A percentile compares a stretch with the other conserved stretches of the same genome.
Conservation (phyloP, 331 rosid species). For the Malus hybrid region DNA sequence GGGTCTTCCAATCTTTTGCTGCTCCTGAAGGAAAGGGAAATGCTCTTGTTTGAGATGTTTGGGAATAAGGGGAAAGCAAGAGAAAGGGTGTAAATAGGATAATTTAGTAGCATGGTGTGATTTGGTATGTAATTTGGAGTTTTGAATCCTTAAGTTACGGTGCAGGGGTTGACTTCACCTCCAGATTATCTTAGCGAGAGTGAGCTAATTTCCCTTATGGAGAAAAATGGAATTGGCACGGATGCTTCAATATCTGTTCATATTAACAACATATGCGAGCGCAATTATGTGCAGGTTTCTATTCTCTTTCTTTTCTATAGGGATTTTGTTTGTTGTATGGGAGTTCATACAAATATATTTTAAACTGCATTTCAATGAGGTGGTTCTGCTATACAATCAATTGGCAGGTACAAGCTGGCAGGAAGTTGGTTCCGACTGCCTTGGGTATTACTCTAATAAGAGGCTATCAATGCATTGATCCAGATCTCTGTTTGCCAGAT, state of each 20-base stretch:
- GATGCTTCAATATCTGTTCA: constrained; percentile 97
- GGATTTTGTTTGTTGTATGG: constrained; percentile 9
- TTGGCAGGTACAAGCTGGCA: constrained; percentile 89
- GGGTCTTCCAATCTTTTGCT: not conserved
- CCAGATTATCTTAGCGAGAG: constrained; percentile 92
- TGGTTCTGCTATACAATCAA: constrained; percentile 18
- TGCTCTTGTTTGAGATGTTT: not conserved
- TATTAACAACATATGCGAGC: constrained; percentile 93
- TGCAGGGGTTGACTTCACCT: constrained; percentile 75
- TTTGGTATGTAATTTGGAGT: constrained; percentile 13
- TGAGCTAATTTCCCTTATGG: constrained; percentile 95
- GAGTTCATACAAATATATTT: not conserved
- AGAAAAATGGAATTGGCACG: constrained; percentile 93
- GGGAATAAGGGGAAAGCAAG: not conserved
- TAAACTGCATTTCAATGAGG: not conserved
- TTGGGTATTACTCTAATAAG: constrained; percentile 83
- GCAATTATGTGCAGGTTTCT: constrained; percentile 93
- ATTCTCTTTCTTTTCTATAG: constrained; percentile 8
- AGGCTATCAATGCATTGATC: constrained; percentile 94
- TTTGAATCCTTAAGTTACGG: constrained; percentile 20
- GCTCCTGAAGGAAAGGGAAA: not conserved
- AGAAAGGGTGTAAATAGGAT: not conserved
- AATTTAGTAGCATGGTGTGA: not conserved
- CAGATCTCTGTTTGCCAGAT: constrained; percentile 97
- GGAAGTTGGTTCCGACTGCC: constrained; percentile 81